Evolutionary conservation across 768 basidiomycete genomes (phyloP).

Genomic region (Rhodotorula sphaerocarpa): DNA sequence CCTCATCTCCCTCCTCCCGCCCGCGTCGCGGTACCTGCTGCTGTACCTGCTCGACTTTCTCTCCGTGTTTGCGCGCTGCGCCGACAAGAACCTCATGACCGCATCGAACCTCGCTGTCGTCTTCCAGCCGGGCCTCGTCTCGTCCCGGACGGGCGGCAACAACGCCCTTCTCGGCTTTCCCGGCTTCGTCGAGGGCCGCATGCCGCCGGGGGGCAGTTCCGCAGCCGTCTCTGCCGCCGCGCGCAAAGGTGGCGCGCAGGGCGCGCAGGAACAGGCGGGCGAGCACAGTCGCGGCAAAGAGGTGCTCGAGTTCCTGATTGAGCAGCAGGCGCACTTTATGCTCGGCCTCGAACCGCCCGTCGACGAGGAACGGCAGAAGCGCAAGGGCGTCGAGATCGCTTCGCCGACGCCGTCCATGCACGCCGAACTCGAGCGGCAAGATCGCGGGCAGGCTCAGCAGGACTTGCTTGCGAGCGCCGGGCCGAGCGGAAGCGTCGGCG

Average conservation of each 20-base stretch:
- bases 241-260: neutral
- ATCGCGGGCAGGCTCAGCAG: neutral
- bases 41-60: conserved; percentile 93
- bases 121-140: conserved; percentile 89
- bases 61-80: conserved; percentile 85
- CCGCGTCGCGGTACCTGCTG: conserved; percentile 86
- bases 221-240: neutral
- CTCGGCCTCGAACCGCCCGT: conserved; percentile 68
- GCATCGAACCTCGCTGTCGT: conserved; percentile 91
- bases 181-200: conserved; percentile 24
- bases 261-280: conserved; percentile 54
- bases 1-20: conserved; percentile 75
- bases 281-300: conserved; percentile 81
- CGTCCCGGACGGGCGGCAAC: conserved; percentile 53
- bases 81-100: conserved; percentile 90
- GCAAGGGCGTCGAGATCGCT: conserved; percentile 11
- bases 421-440: neutral
- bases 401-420: neutral
- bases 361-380: conserved; percentile 26
- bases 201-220: conserved; percentile 5
- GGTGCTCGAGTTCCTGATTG: conserved; percentile 90
- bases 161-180: conserved; percentile 32
- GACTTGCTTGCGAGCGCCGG: conserved; percentile 3
- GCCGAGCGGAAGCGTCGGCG: neutral
- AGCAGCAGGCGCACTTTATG: conserved; percentile 93